phyloP scores from a whole-genome alignment of 192 early-diverging fungal genomes.

The Bifiguratus adelaidae region DNA sequence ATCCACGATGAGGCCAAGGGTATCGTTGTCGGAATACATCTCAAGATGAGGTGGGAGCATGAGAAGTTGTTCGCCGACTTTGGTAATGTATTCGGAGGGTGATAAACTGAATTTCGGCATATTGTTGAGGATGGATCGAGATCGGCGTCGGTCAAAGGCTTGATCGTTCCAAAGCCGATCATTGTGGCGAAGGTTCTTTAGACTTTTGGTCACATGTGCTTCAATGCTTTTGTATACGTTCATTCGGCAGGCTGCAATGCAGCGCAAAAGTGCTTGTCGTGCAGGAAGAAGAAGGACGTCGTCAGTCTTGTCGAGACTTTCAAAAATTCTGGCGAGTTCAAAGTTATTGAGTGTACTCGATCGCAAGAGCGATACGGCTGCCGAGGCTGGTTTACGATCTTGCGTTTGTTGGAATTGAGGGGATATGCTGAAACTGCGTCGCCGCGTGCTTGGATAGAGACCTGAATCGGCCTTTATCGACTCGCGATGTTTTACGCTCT shows the following conservation, averaged over 20 bases:
- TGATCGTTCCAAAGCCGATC: constrained; percentile 1
- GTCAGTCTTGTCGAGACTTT: neutral
- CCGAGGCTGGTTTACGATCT: no score
- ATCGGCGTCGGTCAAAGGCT: constrained; percentile 1
- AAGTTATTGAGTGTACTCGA: constrained; percentile 8
- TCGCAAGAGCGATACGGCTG: constrained; percentile 9
- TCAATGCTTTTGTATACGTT: constrained; percentile 10
- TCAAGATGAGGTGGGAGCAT: constrained; percentile 62
- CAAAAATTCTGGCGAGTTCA: constrained; percentile 2
- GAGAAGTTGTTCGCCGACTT: constrained; percentile 54
- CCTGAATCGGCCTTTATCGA: no score
- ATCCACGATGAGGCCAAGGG: constrained; percentile 29
- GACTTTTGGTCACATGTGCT: constrained; percentile 2
- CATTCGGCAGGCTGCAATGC: constrained; percentile 1
- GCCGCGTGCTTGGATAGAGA: no score
- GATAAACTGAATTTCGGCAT: constrained; percentile 42
- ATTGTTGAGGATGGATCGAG: constrained; percentile 1
- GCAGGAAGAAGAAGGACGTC: neutral
- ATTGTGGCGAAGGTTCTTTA: neutral
- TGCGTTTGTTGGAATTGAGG: no score
- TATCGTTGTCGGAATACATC: constrained; percentile 40
- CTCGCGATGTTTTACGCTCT: no score
- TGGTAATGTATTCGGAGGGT: constrained; percentile 56
- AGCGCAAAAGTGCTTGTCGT: neutral
- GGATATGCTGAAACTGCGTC: no score